These are phyloP conservation scores for Casuarina glauca DNA, from an alignment of 306 rosid species.

Conservation along the genomic window DNA sequence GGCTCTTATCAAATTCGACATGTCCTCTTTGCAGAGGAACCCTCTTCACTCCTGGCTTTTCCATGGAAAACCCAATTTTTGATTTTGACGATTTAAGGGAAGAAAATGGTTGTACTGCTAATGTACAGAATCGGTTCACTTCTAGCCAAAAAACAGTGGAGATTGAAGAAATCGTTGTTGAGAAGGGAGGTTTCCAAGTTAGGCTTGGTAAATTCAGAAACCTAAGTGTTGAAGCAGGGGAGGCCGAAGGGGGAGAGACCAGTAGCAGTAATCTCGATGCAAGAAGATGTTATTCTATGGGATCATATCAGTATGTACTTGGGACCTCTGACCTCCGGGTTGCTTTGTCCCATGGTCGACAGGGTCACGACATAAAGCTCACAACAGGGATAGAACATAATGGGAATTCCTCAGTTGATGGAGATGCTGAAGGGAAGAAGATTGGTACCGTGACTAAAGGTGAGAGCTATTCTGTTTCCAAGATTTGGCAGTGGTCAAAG, in stretches of 20 bases:
- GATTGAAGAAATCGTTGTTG: constrained; percentile 63
- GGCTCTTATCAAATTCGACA: constrained; percentile 90
- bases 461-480: constrained; percentile 92
- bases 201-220: constrained; percentile 84
- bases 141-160: constrained; percentile 55
- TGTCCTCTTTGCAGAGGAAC: constrained; percentile 96
- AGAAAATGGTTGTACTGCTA: constrained; percentile 58
- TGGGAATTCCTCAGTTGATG: constrained; percentile 43
- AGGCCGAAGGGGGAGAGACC: constrained; percentile 67
- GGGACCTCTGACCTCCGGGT: constrained; percentile 68
- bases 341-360: constrained; percentile 50
- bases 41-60: constrained; percentile 57
- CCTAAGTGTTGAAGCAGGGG: constrained; percentile 51
- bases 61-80: constrained; percentile 72
- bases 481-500: constrained; percentile 96
- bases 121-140: constrained; percentile 50
- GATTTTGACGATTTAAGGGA: constrained; percentile 79
- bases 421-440: constrained; percentile 79
- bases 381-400: constrained; percentile 41
- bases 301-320: constrained; percentile 90
- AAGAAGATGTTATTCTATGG: constrained; percentile 95
- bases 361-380: constrained; percentile 27
- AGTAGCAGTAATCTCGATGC: constrained; percentile 96
- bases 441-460: constrained; percentile 79
- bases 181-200: constrained; percentile 76